phyloP scores from a whole-genome alignment of 352 stramenopile species.

The Pythium pyrilobum region DNA sequence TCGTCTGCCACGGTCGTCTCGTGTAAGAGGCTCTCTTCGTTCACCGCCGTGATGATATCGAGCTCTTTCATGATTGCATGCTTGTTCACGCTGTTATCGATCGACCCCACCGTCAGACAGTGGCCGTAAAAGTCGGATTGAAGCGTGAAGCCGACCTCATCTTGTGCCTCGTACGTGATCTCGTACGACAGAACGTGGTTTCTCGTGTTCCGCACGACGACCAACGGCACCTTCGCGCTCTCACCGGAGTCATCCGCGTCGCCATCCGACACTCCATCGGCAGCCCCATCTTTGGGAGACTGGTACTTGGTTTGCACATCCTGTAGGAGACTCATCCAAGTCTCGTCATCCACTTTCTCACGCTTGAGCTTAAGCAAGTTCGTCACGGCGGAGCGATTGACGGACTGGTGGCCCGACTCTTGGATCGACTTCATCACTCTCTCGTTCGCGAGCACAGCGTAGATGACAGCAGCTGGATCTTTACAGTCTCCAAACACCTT shows the following conservation, averaged over 20 bases:
- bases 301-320: constrained; percentile 39
- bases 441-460: constrained; percentile 43
- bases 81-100: constrained; percentile 28
- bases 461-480: constrained; percentile 34
- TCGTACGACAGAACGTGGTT: constrained; percentile 66
- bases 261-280: not conserved
- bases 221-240: constrained; percentile 24
- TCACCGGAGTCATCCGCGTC: constrained; percentile 2
- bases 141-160: constrained; percentile 33
- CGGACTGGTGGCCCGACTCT: constrained; percentile 24
- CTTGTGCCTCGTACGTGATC: constrained; percentile 44
- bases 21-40: constrained; percentile 22
- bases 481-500: constrained; percentile 23
- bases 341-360: constrained; percentile 36
- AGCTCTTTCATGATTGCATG: constrained; percentile 43
- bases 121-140: constrained; percentile 57
- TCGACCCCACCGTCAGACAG: constrained; percentile 37
- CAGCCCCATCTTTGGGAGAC: constrained; percentile 18
- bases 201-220: constrained; percentile 49
- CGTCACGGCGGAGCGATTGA: constrained; percentile 40
- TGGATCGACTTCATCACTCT: constrained; percentile 37
- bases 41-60: constrained; percentile 49
- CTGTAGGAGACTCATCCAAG: constrained; percentile 45
- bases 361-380: constrained; percentile 40
- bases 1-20: constrained; percentile 20